Evolutionary conservation across 768 basidiomycete genomes (phyloP).

Genomic region (Cytidiella melzeri): DNA sequence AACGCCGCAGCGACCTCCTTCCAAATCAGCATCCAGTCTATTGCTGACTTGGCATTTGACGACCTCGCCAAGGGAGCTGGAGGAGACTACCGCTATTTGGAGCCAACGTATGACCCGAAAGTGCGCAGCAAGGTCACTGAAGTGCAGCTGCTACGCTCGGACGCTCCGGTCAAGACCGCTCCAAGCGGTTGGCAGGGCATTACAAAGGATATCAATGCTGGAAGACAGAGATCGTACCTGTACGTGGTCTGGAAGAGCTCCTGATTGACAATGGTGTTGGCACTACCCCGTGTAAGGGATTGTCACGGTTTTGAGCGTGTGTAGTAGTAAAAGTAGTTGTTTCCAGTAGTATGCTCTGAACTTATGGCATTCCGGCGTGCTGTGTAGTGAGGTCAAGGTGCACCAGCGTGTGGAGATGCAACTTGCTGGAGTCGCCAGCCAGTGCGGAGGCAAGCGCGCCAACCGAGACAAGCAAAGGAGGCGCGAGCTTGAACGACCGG

Average conservation of each 20-base stretch:
- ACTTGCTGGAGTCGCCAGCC: too few species aligned
- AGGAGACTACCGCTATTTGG: constrained; percentile 1
- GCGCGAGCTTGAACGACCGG: too few species aligned
- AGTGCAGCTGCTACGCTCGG: constrained; percentile 1
- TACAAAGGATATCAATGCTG: constrained; percentile 2
- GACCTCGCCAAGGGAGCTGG: constrained; percentile 1
- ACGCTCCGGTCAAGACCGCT: not conserved
- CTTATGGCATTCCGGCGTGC: too few species aligned
- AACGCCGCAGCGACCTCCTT: constrained; percentile 1
- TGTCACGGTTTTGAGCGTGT: too few species aligned
- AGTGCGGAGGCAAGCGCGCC: too few species aligned
- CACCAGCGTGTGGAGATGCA: too few species aligned
- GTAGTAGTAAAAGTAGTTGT: too few species aligned
- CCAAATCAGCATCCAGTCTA: not conserved
- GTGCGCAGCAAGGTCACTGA: not conserved
- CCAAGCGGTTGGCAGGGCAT: constrained; percentile 4
- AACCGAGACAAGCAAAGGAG: too few species aligned
- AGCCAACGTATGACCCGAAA: constrained; percentile 2
- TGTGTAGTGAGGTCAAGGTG: too few species aligned
- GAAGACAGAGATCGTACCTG: not conserved
- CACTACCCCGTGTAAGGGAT: too few species aligned
- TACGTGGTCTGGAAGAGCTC: constrained; percentile 8
- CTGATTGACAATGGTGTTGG: too few species aligned
- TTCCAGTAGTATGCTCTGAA: too few species aligned
- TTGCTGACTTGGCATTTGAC: constrained; percentile 2